Evolutionary conservation across 2,329 filamentous ascomycete genomes (phyloP), one percentile per base, ranked within the genome.

Genomic region (Diaporthe sp.): DNA sequence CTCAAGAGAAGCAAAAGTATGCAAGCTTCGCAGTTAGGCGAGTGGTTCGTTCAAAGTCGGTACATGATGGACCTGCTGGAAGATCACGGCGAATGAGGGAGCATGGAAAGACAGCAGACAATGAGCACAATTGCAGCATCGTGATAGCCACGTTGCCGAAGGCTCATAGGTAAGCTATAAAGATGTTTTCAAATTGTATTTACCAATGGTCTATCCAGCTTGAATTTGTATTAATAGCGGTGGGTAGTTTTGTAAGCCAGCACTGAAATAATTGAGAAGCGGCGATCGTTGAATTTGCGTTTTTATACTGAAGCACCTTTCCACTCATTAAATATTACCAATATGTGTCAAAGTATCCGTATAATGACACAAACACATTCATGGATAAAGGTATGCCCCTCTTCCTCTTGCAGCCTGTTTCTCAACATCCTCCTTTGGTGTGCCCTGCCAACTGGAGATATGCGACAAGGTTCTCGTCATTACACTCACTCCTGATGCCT

Each of bases 391-490:
- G 44, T 68, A 70, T 44, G 49, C 13, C 4, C 37, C 39, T 13
- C 61, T 46, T 68, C 19, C 49, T 37, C 49, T 46, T 13, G 39
- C 55, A 34, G 71, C 75, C 28, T 61, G 70, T 8, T 71, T 74
- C 19, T 76, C 75, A 34, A 76, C 39, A 34, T 76, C 75, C 0
- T 76, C 75, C 28, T 74, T 73, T 2, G 67, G 55, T 6, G 31
- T 71, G 19, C 67, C 68, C 12, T 68, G 71, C 31, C 55, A 37
- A 44, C 39, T 74, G 22, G 75, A 74, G 7, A 76, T 51, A 58
- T 76, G 72, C 12, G 75, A 74, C 28, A 76, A 4, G 6, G 73
- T 77, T 51, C 73, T 75, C n/a, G 76, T 75, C 57, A 77, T 60
- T 39, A 58, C 76, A 49, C 76, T 77, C 17, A 65, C 62, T 6